These are phyloP conservation scores for Malassezia yamatoensis DNA, from an alignment of 1,284 basidiomycete genomes.

Conservation along the genomic window DNA sequence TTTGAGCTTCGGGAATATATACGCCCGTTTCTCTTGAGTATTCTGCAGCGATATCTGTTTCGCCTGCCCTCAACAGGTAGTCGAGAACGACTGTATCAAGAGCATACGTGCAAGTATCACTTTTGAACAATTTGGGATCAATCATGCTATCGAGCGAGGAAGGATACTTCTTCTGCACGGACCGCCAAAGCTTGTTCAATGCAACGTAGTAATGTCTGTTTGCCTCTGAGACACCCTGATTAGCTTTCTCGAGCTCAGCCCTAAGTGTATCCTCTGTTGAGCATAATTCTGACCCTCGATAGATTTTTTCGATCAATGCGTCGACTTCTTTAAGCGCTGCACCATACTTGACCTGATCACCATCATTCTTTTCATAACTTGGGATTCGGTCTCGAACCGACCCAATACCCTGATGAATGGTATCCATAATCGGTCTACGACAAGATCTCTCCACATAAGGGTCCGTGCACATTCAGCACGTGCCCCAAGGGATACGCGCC, in stretches of 20 bases:
- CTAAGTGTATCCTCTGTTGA: not conserved
- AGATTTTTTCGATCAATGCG: not conserved
- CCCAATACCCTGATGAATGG: constrained; percentile 35
- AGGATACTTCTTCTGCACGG: constrained; percentile 38
- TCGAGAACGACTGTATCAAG: constrained; percentile 29
- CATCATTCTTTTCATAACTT: not conserved
- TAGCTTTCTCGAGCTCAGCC: constrained; percentile 18
- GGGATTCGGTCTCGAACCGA: constrained; percentile 26
- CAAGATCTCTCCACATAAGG: not conserved
- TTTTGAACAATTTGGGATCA: constrained; percentile 30
- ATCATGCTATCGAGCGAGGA: constrained; percentile 27
- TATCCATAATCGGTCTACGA: constrained; percentile 25
- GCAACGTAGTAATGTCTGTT: constrained; percentile 36
- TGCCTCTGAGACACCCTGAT: constrained; percentile 27
- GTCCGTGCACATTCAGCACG: not conserved
- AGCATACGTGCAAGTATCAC: constrained; percentile 21
- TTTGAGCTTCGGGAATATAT: constrained; percentile 6
- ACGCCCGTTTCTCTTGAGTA: constrained; percentile 24
- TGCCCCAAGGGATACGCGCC: not conserved
- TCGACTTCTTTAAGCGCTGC: not conserved
- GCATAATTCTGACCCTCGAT: not conserved
- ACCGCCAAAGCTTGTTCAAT: constrained; percentile 29
- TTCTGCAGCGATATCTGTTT: constrained; percentile 23
- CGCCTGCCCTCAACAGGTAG: constrained; percentile 35
- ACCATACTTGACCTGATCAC: not conserved